These are phyloP conservation scores for Aphanomyces astaci DNA, from an alignment of 352 stramenopile species.

Conservation along the genomic window DNA sequence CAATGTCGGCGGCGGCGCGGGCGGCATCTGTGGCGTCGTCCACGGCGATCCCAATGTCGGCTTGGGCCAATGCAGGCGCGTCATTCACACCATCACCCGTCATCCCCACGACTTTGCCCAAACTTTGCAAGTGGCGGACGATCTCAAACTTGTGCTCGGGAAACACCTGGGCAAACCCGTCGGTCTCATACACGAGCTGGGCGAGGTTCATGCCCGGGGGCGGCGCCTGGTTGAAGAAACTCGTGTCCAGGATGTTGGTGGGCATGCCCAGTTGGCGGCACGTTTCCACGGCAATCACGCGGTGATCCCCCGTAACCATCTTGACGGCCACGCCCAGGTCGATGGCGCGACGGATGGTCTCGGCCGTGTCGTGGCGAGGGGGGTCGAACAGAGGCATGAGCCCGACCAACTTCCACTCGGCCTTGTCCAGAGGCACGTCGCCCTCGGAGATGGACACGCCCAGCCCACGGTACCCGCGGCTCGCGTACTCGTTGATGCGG, in stretches of 20 bases:
- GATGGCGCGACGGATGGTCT: slow-evolving; percentile 71
- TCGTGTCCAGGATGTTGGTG: slow-evolving; percentile 36
- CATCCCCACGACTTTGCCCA: slow-evolving; percentile 70
- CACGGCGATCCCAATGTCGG: slow-evolving; percentile 89
- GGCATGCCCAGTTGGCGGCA: slow-evolving; percentile 73
- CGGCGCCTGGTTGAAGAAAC: slow-evolving; percentile 24
- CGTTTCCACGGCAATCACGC: slow-evolving; percentile 79
- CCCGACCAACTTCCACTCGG: slow-evolving; percentile 79
- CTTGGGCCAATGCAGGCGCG: slow-evolving; percentile 78
- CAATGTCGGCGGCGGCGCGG: slow-evolving; percentile 83
- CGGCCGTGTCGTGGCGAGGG: slow-evolving; percentile 61
- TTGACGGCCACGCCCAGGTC: slow-evolving; percentile 84
- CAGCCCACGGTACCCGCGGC: slow-evolving; percentile 41
- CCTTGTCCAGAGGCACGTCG: slow-evolving; percentile 29
- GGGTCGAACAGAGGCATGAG: slow-evolving; percentile 91
- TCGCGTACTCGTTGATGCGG: slow-evolving; percentile 73
- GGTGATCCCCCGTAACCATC: slow-evolving; percentile 90
- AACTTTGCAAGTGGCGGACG: slow-evolving; percentile 51
- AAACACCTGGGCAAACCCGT: slow-evolving; percentile 87
- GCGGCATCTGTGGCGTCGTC: slow-evolving; percentile 84
- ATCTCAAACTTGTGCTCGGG: slow-evolving; percentile 88
- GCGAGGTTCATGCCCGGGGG: slow-evolving; percentile 27
- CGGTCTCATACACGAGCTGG: slow-evolving; percentile 29
- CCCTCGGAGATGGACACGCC: background rate
- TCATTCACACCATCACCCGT: slow-evolving; percentile 89